Conservation (phyloP, 768 basidiomycete genomes). For the Gymnopilus junonius region DNA sequence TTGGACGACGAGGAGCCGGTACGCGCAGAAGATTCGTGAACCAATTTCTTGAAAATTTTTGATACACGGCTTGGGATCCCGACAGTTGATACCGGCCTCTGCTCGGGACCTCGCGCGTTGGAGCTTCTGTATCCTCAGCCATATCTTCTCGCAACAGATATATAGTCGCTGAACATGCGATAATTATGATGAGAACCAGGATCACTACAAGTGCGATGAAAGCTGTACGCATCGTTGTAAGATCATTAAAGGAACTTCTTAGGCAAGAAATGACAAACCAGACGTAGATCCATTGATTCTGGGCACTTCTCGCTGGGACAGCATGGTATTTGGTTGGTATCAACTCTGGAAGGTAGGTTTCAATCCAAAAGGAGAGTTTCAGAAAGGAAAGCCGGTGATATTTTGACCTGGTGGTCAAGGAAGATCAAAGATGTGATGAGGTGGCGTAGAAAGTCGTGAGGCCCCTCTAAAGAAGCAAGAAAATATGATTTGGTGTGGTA, state of each 20-base stretch:
- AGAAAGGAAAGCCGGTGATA: not conserved
- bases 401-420: not conserved
- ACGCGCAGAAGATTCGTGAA: slow-evolving; percentile 13
- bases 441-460: not conserved
- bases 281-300: slow-evolving; percentile 54
- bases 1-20: slow-evolving; percentile 2
- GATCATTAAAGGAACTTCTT: not conserved
- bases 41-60: slow-evolving; percentile 16
- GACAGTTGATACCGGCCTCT: slow-evolving; percentile 19
- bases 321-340: slow-evolving; percentile 1
- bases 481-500: not conserved
- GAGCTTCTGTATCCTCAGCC: slow-evolving; percentile 41
- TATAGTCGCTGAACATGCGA: slow-evolving; percentile 56
- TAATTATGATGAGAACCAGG: slow-evolving; percentile 56
- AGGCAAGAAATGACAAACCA: slow-evolving; percentile 36
- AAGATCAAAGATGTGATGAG: not conserved
- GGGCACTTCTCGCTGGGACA: slow-evolving; percentile 40
- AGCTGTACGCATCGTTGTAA: slow-evolving; percentile 33
- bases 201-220: slow-evolving; percentile 67
- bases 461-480: not conserved
- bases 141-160: slow-evolving; percentile 58
- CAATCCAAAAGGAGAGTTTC: not conserved
- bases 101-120: slow-evolving; percentile 27
- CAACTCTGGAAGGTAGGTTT: not conserved
- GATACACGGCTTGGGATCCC: slow-evolving; percentile 5